Percentiles rank a stretch among this genome's conserved stretches.
These are phyloP conservation scores for Ganoderma lingzhi DNA, from an alignment of 1,284 basidiomycete genomes.

Conservation along the genomic window DNA sequence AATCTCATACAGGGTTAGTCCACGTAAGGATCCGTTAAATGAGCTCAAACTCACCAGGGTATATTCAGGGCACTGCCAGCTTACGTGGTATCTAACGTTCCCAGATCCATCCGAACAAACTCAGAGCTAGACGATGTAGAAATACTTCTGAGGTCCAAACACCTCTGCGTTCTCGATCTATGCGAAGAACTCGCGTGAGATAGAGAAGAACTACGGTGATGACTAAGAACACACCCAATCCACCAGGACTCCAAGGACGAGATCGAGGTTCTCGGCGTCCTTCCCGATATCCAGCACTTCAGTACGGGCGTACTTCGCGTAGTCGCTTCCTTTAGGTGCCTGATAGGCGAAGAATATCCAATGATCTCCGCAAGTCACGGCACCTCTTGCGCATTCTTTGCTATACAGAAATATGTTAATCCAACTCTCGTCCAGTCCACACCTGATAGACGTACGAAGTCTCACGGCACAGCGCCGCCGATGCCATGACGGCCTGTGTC, in stretches of 20 bases:
- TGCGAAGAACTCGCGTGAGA: not conserved
- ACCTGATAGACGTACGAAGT: constrained; percentile 10
- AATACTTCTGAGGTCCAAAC: constrained; percentile 26
- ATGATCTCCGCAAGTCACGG: constrained; percentile 23
- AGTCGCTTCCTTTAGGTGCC: constrained; percentile 21
- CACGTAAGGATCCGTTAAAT: not conserved
- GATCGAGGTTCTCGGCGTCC: constrained; percentile 21
- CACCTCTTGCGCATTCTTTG: constrained; percentile 23
- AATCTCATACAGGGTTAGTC: constrained; percentile 13
- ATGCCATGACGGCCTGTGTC: constrained; percentile 23
- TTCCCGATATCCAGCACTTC: constrained; percentile 21
- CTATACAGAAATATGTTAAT: constrained; percentile 7
- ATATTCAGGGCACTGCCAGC: constrained; percentile 16
- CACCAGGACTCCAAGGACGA: constrained; percentile 20
- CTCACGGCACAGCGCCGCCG: constrained; percentile 14
- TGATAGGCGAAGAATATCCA: constrained; percentile 26
- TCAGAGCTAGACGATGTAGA: constrained; percentile 19
- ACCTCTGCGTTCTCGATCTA: constrained; percentile 26
- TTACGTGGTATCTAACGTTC: not conserved
- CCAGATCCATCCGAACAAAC: not conserved
- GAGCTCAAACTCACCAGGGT: constrained; percentile 17
- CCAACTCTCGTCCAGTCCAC: not conserved
- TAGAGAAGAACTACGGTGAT: constrained; percentile 3
- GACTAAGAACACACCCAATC: constrained; percentile 19
- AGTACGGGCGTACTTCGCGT: constrained; percentile 24